These are phyloP conservation scores for Tricholoma hemisulphureum DNA, from an alignment of 768 basidiomycete species.

Conservation along the genomic window DNA sequence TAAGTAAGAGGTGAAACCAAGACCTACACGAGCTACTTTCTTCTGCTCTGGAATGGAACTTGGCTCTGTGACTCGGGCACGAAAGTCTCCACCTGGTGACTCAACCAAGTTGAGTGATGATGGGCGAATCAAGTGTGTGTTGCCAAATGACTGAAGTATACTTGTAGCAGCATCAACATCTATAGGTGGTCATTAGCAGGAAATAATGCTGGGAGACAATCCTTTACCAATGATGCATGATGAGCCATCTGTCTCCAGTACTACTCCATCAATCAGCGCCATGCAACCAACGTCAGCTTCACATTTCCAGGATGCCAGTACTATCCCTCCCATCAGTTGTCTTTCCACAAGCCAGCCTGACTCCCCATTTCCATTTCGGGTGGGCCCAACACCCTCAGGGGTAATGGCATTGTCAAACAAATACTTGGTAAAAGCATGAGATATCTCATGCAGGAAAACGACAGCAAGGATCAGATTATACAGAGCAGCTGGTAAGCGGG, in stretches of 20 bases:
- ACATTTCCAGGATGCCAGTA: not conserved
- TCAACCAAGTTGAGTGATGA: not conserved
- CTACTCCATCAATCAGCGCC: not conserved
- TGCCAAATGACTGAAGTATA: too few relatives aligned
- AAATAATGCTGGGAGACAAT: not conserved
- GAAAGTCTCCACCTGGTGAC: not conserved
- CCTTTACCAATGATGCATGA: not conserved
- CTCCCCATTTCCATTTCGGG: not conserved
- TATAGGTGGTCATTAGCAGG: too few relatives aligned
- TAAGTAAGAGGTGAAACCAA: too few relatives aligned
- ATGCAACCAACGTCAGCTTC: not conserved
- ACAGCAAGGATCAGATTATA: not conserved
- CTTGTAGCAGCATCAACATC: too few relatives aligned
- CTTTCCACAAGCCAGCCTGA: not conserved
- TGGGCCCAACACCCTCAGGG: not conserved
- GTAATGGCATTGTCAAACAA: not conserved
- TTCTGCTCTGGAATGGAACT: too few relatives aligned
- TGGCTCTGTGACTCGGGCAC: not conserved
- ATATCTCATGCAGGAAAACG: not conserved
- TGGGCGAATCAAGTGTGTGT: too few relatives aligned
- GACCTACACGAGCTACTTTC: too few relatives aligned
- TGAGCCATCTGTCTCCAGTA: not conserved
- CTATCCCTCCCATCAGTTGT: not conserved
- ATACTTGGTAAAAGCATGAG: not conserved
- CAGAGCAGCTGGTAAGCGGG: not conserved